Conservation (phyloP, 2,329 filamentous ascomycete species). For the Diaporthe nobilis region DNA sequence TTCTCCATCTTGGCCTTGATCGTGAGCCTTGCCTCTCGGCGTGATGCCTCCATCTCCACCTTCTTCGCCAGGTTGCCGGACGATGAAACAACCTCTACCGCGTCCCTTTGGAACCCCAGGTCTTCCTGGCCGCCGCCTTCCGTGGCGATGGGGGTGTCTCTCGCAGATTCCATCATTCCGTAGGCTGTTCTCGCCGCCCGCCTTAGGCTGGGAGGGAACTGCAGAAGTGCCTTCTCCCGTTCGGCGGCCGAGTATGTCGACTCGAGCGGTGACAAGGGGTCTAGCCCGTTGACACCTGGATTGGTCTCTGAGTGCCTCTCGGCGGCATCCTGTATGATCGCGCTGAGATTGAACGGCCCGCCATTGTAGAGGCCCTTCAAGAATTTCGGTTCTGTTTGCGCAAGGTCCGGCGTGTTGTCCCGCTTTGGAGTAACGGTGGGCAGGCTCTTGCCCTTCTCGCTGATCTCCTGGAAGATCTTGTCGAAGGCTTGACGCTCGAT, state of each 20-base stretch:
- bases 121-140: slow-evolving; percentile 21
- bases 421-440: slow-evolving; percentile 45
- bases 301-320: slow-evolving; percentile 34
- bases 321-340: slow-evolving; percentile 49
- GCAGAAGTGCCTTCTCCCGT: slow-evolving; percentile 54
- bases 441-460: slow-evolving; percentile 47
- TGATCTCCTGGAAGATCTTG: slow-evolving; percentile 72
- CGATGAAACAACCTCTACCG: slow-evolving; percentile 45
- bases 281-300: slow-evolving; percentile 37
- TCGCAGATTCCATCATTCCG: slow-evolving; percentile 48
- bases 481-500: slow-evolving; percentile 65
- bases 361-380: slow-evolving; percentile 31
- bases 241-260: slow-evolving; percentile 47
- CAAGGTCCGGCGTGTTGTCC: slow-evolving; percentile 32
- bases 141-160: slow-evolving; percentile 39
- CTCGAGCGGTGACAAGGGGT: slow-evolving; percentile 43
- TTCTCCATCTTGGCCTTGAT: slow-evolving; percentile 68
- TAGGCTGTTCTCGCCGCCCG: slow-evolving; percentile 56
- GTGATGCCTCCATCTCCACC: slow-evolving; percentile 56
- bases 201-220: slow-evolving; percentile 58
- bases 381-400: slow-evolving; percentile 29
- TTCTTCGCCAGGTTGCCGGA: slow-evolving; percentile 46
- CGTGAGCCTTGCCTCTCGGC: slow-evolving; percentile 62
- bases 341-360: slow-evolving; percentile 43
- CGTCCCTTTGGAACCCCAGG: slow-evolving; percentile 41